A percentile compares a stretch with the other conserved stretches of the same genome.
phyloP scores from a whole-genome alignment of 2,329 filamentous ascomycete species.

The Paraphaeosphaeria sporulosa region DNA sequence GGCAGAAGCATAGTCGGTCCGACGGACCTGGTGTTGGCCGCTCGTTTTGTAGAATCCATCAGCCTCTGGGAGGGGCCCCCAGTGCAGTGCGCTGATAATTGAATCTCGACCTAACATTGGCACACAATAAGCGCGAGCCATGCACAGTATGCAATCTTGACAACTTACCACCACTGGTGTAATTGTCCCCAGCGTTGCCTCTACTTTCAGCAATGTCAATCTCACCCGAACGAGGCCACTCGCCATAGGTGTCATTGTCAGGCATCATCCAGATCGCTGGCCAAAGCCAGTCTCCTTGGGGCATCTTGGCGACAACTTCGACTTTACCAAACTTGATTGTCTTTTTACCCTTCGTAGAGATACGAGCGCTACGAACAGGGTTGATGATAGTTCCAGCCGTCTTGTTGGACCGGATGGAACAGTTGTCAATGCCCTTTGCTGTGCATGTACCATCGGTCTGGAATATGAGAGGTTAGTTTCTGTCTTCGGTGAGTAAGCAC shows the following conservation, averaged over 20 bases:
- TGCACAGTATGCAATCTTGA: neutral
- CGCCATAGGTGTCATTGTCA: constrained; percentile 71
- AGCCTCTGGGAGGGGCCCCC: constrained; percentile 60
- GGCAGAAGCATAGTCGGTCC: constrained; percentile 72
- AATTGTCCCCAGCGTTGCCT: constrained; percentile 76
- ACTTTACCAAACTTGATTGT: constrained; percentile 80
- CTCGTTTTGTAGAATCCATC: constrained; percentile 33
- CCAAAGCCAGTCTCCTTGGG: constrained; percentile 83
- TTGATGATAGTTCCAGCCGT: constrained; percentile 79
- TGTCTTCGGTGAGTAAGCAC: neutral
- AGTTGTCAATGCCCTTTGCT: constrained; percentile 64
- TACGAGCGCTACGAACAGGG: constrained; percentile 76
- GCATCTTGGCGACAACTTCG: constrained; percentile 78
- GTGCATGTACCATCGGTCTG: constrained; percentile 68
- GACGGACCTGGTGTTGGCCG: constrained; percentile 54
- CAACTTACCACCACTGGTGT: constrained; percentile 68
- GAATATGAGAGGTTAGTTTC: neutral
- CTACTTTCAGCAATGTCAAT: constrained; percentile 82
- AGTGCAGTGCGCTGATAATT: constrained; percentile 78
- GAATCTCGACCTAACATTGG: constrained; percentile 66
- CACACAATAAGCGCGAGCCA: neutral
- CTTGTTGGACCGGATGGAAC: constrained; percentile 75
- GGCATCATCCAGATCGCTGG: constrained; percentile 76
- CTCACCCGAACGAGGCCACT: constrained; percentile 79
- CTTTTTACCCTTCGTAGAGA: constrained; percentile 74